Base-by-base conservation (phyloP, 805 yeast genomes). In the Lipomyces chichibuensis region DNA sequence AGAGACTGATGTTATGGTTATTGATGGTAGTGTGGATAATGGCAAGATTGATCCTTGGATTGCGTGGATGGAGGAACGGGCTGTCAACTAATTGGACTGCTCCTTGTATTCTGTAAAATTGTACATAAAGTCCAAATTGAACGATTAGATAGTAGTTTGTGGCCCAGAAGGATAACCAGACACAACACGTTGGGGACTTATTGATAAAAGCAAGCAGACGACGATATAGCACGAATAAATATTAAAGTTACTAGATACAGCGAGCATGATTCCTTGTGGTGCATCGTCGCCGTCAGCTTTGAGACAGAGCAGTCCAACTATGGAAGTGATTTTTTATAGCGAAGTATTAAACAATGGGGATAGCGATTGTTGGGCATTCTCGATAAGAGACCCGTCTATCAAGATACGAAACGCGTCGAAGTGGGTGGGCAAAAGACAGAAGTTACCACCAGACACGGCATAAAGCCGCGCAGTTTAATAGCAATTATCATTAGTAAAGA, bases 1-100 rank as follows among this genome's bases (percentile, higher is more conserved):
- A 39, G 71, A 69, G 61, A 67, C 65, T 3, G 71, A 69, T 51
- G 65, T 69, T 14, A 69, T 62, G 17, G 72, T 91, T 57, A 72
- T 85, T 0, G 87, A 85, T 8, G 98, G 98, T 1, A 89, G 93
- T 70, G 89, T 90, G 2, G 78, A 81, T 74, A 85, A 86, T 71
- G 78, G 80, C 17, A 84, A 88, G 39, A 78, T 84, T 49, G 83
- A 79, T 3, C 79, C 79, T 23, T 90, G 97, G 92, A 85, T 84
- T 70, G 83, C 87, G 70, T 93, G 97, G 97, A 81, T 93, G 43
- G 88, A 87, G 70, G 93, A 88, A 75, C 83, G 85, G 72, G 88
- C 88, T 14, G 89, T 88, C 33, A 90, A 90, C 69, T 81, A 63
- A 64, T 43, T 17, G 20, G 23, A 43, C 14, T 17, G 20, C 49